These are phyloP conservation scores for Entonaema liquescens DNA, from an alignment of 495 filamentous ascomycete species.

Conservation along the genomic window DNA sequence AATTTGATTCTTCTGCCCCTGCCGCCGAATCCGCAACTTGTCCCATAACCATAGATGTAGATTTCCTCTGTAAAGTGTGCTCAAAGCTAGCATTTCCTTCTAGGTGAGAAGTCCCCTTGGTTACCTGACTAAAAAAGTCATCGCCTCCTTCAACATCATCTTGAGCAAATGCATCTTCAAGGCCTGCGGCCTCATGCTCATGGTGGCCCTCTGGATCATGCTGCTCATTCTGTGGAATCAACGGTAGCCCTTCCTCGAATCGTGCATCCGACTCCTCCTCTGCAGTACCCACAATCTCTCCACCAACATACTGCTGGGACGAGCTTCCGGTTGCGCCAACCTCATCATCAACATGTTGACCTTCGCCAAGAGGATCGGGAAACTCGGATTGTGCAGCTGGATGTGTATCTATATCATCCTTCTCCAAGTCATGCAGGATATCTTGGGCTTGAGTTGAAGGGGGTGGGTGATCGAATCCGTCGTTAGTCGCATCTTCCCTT, in stretches of 20 bases:
- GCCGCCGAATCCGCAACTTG: slow-evolving; percentile 43
- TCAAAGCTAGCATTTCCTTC: slow-evolving; percentile 31
- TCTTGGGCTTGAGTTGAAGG: slow-evolving; percentile 55
- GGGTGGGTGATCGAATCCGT: slow-evolving; percentile 41
- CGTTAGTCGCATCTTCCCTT: slow-evolving; percentile 37
- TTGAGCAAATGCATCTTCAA: slow-evolving; percentile 50
- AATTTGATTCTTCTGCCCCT: slow-evolving; percentile 37
- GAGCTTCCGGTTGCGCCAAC: slow-evolving; percentile 1
- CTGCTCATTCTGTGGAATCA: slow-evolving; percentile 54
- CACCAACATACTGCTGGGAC: slow-evolving; percentile 47
- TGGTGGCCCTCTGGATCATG: slow-evolving; percentile 13
- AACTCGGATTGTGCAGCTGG: slow-evolving; percentile 23
- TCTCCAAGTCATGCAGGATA: slow-evolving; percentile 52
- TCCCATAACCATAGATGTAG: slow-evolving; percentile 65
- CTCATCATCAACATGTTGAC: slow-evolving; percentile 2
- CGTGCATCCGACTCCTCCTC: slow-evolving; percentile 56
- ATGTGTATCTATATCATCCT: slow-evolving; percentile 42
- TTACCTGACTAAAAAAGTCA: slow-evolving; percentile 61
- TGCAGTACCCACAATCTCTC: slow-evolving; percentile 48
- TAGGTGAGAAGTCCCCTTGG: slow-evolving; percentile 26
- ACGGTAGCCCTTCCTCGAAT: slow-evolving; percentile 68
- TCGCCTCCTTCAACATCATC: slow-evolving; percentile 54
- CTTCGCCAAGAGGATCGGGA: neutral
- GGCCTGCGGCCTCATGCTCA: slow-evolving; percentile 24
- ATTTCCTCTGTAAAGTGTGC: slow-evolving; percentile 62